phyloP scores from a whole-genome alignment of 2,329 filamentous ascomycete species.

The Botrytis tulipae region DNA sequence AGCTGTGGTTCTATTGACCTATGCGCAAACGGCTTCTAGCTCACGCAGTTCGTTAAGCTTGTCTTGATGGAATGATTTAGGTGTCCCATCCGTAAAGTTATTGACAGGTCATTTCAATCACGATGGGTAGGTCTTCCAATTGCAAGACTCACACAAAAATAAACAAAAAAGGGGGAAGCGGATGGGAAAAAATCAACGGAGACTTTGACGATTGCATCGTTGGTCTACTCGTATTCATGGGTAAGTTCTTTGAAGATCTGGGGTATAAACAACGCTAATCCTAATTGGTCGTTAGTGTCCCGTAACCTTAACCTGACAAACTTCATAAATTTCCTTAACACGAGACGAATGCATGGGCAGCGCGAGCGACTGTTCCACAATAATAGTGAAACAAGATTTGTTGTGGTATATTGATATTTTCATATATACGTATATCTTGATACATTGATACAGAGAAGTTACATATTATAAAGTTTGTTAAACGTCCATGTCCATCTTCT shows the following conservation, averaged over 20 bases:
- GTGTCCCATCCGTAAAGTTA: conserved; percentile 22
- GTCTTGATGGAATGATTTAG: conserved; percentile 9
- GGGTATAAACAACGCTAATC: conserved; percentile 12
- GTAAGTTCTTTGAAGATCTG: conserved; percentile 19
- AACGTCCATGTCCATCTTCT: conserved; percentile 24
- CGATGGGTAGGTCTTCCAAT: neutral
- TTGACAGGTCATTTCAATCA: conserved; percentile 11
- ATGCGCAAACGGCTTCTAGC: conserved; percentile 21
- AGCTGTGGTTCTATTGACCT: conserved; percentile 16
- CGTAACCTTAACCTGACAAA: neutral
- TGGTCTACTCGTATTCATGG: neutral
- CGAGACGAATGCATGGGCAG: neutral
- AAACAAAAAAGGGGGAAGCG: neutral
- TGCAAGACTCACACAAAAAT: neutral
- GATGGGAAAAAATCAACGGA: neutral
- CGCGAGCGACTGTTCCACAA: neutral
- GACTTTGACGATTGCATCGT: neutral
- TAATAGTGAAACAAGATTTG: neutral
- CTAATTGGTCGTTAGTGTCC: neutral
- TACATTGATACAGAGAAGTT: neutral
- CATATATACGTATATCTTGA: neutral
- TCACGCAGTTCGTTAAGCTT: conserved; percentile 22
- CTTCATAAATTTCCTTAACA: neutral
- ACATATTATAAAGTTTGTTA: neutral
- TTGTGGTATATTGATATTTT: no score